Conservation (phyloP, 768 basidiomycete genomes). For the Naganishia randhawae region DNA sequence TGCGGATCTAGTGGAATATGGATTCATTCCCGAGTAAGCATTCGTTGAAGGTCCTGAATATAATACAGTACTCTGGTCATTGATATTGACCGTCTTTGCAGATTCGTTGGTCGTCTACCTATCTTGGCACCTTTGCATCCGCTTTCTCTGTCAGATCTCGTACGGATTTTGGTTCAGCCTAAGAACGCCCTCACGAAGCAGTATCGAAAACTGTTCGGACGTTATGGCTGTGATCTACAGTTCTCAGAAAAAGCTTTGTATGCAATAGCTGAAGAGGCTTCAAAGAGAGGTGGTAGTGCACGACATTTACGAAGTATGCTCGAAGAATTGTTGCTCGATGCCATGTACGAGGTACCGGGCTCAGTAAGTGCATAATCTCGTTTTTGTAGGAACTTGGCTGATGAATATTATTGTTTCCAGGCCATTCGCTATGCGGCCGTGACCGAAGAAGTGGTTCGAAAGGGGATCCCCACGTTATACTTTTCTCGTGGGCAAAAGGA, state of each 20-base stretch:
- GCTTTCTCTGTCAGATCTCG: conserved; percentile 73
- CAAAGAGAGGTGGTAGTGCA: conserved; percentile 81
- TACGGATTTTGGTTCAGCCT: conserved; percentile 87
- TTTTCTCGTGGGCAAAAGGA: conserved; percentile 57
- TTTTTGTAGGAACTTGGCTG: neutral
- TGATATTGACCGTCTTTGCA: conserved; percentile 7
- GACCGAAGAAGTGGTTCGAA: conserved; percentile 66
- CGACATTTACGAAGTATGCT: conserved; percentile 84
- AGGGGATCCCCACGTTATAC: conserved; percentile 64
- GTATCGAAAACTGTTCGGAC: conserved; percentile 76
- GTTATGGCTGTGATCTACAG: conserved; percentile 77
- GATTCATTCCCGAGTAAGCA: conserved; percentile 81
- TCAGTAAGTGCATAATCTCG: conserved; percentile 34
- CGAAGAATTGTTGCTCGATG: conserved; percentile 76
- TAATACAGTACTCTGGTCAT: neutral
- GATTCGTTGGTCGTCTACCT: conserved; percentile 84
- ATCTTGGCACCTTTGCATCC: conserved; percentile 80
- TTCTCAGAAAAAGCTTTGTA: conserved; percentile 78
- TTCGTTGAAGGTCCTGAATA: neutral
- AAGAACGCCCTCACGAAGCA: conserved; percentile 86
- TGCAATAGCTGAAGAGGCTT: conserved; percentile 74
- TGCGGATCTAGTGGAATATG: conserved; percentile 77
- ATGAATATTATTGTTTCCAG: conserved; percentile 51
- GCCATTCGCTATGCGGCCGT: conserved; percentile 78
- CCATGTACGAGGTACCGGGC: conserved; percentile 66